phyloP scores from a whole-genome alignment of 495 filamentous ascomycete species.

The Viridothelium virens region DNA sequence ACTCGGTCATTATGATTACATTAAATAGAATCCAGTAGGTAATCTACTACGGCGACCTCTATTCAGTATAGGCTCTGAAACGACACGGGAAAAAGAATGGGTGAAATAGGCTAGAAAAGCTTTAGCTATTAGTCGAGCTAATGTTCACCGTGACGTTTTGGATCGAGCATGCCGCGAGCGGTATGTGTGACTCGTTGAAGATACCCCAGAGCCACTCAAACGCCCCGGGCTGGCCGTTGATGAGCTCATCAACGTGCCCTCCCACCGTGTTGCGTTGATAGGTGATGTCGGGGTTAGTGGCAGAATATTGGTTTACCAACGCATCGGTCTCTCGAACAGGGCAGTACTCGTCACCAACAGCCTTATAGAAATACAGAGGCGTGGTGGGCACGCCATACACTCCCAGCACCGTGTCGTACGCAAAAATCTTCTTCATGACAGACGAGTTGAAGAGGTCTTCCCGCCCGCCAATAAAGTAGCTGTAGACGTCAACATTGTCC shows the following conservation, averaged over 20 bases:
- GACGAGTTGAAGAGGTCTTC: not conserved
- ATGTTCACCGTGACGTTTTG: slow-evolving; percentile 23
- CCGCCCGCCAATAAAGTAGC: slow-evolving; percentile 36
- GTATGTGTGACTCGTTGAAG: slow-evolving; percentile 16
- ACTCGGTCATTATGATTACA: no score
- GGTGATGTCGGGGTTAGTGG: slow-evolving; percentile 32
- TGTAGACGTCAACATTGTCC: slow-evolving; percentile 32
- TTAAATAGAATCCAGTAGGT: no score
- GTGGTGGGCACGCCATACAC: slow-evolving; percentile 39
- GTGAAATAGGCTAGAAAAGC: not conserved
- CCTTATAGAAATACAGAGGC: slow-evolving; percentile 46
- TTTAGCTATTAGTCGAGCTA: not conserved
- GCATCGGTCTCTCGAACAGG: slow-evolving; percentile 39
- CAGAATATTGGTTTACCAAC: slow-evolving; percentile 38
- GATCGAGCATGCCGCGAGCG: slow-evolving; percentile 17
- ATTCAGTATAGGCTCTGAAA: no score
- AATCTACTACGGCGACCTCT: no score
- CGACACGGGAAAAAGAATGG: no score
- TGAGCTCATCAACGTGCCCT: slow-evolving; percentile 29
- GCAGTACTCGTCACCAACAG: slow-evolving; percentile 41
- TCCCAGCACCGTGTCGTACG: slow-evolving; percentile 36
- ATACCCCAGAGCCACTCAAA: slow-evolving; percentile 19
- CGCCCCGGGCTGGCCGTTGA: slow-evolving; percentile 19
- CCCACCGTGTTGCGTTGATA: slow-evolving; percentile 40
- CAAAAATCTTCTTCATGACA: slow-evolving; percentile 27